Percentiles rank a stretch among this genome's conserved stretches.
Evolutionary conservation across 1,284 basidiomycete species (phyloP).

Genomic region (Cutaneotrichosporon sp.): DNA sequence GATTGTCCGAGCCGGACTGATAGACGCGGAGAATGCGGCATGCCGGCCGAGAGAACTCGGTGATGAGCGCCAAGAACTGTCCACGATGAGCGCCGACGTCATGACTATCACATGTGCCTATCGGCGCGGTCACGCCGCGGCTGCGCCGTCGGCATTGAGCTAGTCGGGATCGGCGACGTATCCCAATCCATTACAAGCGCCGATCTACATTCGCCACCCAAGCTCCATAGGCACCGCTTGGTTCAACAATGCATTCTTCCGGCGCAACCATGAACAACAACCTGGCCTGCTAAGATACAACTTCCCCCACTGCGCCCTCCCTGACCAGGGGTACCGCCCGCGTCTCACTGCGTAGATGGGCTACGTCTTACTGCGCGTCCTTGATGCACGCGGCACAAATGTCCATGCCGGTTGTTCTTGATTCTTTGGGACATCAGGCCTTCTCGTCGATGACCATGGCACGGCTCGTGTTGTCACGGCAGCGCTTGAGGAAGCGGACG

Average conservation of each 20-base stretch:
- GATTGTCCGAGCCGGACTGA: no score
- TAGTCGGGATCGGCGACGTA: no score
- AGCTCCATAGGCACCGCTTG: no score
- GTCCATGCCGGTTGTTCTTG: conserved; percentile 13
- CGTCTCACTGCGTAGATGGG: conserved; percentile 12
- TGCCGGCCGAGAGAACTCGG: no score
- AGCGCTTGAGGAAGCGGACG: conserved; percentile 75
- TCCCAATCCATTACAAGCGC: no score
- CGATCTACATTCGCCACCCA: no score
- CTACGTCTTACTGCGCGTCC: conserved; percentile 12
- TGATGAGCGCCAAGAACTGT: no score
- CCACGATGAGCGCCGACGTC: no score
- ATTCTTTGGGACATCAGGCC: background rate
- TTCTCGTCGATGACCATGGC: conserved; percentile 54
- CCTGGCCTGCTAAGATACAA: conserved; percentile 11
- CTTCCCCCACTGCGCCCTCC: conserved; percentile 5
- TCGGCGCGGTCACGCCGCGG: no score
- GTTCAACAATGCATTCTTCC: conserved; percentile 10
- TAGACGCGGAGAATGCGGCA: no score
- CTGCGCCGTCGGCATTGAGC: no score
- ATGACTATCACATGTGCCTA: no score
- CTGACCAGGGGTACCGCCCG: conserved; percentile 14
- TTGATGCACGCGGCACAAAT: conserved; percentile 13
- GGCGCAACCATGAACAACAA: conserved; percentile 11
- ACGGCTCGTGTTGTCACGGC: conserved; percentile 72